phyloP scores from a whole-genome alignment of 345 rosid species.

The Eucalyptus marginata region DNA sequence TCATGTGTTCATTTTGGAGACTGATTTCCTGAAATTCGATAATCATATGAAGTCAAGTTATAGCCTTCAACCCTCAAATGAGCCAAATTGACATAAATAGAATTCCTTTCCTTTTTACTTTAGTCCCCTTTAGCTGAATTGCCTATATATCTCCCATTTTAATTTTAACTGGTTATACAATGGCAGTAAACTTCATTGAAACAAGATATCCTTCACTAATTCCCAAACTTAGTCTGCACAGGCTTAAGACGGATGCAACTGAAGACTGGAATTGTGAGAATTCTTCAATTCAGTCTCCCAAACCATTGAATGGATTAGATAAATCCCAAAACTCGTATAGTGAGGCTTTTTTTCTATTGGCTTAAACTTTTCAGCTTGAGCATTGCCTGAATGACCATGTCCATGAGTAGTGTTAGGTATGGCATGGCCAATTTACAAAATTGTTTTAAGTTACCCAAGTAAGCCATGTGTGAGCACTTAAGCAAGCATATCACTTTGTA shows the following conservation, averaged over 20 bases:
- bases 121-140: background rate
- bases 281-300: background rate
- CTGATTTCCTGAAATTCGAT: background rate
- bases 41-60: conserved; percentile 2
- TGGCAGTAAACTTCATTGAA: background rate
- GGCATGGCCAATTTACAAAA: background rate
- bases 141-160: background rate
- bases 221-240: no score
- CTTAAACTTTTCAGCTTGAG: no score
- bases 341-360: background rate
- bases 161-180: no score
- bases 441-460: background rate
- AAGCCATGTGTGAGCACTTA: background rate
- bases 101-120: background rate
- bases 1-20: background rate
- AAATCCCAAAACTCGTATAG: background rate
- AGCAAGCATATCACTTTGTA: background rate
- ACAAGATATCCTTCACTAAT: no score
- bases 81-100: background rate
- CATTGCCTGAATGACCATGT: background rate
- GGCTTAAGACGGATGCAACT: background rate
- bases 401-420: background rate
- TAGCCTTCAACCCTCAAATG: background rate
- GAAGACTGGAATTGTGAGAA: background rate
- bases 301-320: background rate